Base-by-base conservation (phyloP, 371 early-diverging fungal species). In the Mucor sp. region DNA sequence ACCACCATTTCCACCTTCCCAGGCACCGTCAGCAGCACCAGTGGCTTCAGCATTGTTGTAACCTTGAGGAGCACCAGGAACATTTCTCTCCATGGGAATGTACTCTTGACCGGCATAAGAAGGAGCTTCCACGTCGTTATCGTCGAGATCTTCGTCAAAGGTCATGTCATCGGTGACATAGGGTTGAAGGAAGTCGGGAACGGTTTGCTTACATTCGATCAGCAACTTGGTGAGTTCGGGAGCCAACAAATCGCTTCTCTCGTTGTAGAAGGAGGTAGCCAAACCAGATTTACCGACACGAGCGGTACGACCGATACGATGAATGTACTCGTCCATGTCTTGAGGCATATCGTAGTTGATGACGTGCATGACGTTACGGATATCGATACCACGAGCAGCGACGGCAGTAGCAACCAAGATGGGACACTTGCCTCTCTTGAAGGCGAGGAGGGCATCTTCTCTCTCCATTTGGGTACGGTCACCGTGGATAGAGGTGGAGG, bases 391-490 rank as follows among this genome's bases (percentile, higher is more conserved):
- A 77, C 98, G 88, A 25, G 96, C 91, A 63, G 94, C 97, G 6
- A 98, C 94, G 41, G 95, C 95, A 3, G 97, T 98, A 28, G 95
- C 96, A 37, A 97, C 92, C 41, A 98, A 70, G 58, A 96, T 89
- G 4, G 93, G 93, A 50, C 90, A 88, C 27, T 79, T 80, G 27
- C 91, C 93, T 15, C 71, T 74, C 72, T 87, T 90, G 88, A 96
- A 98, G 19, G 88, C 85, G n/a, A 74, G 58, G 8, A 95, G 76
- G 0, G 93, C 91, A 58, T 78, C 80, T 74, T 95, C 96, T 41
- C 98, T 89, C 74, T 94, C 94, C 39, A 82, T 71, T 71, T 95
- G 95, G 0, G 84, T 83, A 57, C 90, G 82, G 63, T 91, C 93
- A 39, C 93, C 92, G 63, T 93, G 93, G 63, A 93, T 91, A 6